These are phyloP conservation scores for Botryotinia convoluta DNA, from an alignment of 2,329 filamentous ascomycete genomes.

Conservation along the genomic window DNA sequence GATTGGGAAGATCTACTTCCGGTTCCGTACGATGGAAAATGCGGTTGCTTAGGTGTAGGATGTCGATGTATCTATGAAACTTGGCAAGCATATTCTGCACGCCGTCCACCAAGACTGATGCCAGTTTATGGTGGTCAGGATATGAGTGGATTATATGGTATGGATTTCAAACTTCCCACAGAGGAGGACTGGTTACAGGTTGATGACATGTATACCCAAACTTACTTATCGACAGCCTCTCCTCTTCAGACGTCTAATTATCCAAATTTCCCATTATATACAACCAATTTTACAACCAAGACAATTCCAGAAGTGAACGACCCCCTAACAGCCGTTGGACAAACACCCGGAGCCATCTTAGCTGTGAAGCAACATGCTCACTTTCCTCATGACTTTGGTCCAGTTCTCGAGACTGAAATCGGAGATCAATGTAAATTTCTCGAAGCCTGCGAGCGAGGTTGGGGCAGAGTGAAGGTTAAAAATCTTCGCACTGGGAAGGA, in stretches of 20 bases:
- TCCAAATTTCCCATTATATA: not conserved
- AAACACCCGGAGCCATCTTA: conserved; percentile 5
- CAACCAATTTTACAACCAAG: not conserved
- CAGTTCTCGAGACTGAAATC: not conserved
- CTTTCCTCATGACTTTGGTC: not conserved
- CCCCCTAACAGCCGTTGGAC: not conserved
- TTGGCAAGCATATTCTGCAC: not conserved
- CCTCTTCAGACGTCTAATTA: not conserved
- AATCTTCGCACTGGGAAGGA: conserved; percentile 17
- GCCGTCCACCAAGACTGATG: not conserved
- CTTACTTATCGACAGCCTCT: not conserved
- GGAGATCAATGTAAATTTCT: not conserved
- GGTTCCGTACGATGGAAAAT: conserved; percentile 12
- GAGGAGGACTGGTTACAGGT: not conserved
- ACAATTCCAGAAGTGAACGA: not conserved
- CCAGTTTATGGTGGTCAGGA: not conserved
- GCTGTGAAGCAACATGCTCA: not conserved
- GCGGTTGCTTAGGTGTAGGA: not conserved
- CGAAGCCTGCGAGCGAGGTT: not conserved
- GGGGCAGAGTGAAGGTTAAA: conserved; percentile 1
- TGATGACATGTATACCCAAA: not conserved
- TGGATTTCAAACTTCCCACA: not conserved
- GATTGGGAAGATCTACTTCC: conserved; percentile 11
- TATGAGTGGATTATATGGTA: not conserved
- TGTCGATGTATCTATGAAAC: conserved; percentile 19